Percentiles rank a stretch among this genome's conserved stretches.
Conservation (phyloP, 768 basidiomycete genomes). For the Terana coerulea region DNA sequence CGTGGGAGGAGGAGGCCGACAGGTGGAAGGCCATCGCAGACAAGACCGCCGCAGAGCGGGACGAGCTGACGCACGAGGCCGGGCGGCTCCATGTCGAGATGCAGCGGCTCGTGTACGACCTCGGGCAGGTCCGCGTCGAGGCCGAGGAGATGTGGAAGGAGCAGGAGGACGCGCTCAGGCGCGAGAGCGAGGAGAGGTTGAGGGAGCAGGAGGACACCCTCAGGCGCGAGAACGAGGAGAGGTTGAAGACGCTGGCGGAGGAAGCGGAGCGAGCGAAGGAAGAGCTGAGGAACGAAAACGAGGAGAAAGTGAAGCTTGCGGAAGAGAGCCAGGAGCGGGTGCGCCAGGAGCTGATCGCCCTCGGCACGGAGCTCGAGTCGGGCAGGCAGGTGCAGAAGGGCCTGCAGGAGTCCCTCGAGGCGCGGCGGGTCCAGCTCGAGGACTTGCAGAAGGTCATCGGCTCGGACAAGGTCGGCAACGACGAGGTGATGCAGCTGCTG, state of each 20-base stretch:
- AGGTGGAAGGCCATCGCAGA: conserved; percentile 12
- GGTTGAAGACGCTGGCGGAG: background rate
- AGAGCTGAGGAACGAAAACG: background rate
- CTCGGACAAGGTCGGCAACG: conserved; percentile 7
- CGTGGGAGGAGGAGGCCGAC: conserved; percentile 15
- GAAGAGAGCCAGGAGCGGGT: conserved; percentile 1
- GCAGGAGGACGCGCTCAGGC: conserved; percentile 10
- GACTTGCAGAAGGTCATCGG: conserved; percentile 7
- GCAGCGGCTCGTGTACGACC: conserved; percentile 13
- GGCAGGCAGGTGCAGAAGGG: conserved; percentile 2
- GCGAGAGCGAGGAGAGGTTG: conserved; percentile 4
- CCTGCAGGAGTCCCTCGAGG: conserved; percentile 4
- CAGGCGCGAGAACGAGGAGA: background rate
- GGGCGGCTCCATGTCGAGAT: conserved; percentile 11
- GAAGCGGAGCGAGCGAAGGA: background rate
- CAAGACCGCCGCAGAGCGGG: conserved; percentile 14
- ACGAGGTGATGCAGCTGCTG: conserved; percentile 9
- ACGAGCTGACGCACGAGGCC: conserved; percentile 9
- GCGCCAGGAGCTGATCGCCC: background rate
- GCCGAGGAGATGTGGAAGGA: conserved; percentile 10
- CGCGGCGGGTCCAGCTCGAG: conserved; percentile 2
- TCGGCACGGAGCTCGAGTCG: background rate
- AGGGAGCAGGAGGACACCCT: background rate
- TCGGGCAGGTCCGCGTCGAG: conserved; percentile 12
- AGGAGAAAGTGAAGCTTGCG: background rate